Percentiles rank a stretch among this genome's conserved stretches.
phyloP scores from a whole-genome alignment of 108 stramenopile species.

The Cyclotella sp. region DNA sequence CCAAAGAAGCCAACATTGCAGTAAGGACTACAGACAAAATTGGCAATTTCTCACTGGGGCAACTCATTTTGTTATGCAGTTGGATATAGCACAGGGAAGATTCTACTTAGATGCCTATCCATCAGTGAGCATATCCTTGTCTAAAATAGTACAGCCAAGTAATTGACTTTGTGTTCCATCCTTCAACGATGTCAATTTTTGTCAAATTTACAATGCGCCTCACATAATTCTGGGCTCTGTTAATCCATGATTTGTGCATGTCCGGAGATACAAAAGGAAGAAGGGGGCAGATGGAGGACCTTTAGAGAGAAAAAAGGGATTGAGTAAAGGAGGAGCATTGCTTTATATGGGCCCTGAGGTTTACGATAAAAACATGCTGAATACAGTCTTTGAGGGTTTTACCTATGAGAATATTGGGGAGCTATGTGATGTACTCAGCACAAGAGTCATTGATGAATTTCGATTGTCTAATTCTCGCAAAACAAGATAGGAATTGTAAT shows the following conservation, averaged over 20 bases:
- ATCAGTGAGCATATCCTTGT: conserved; percentile 11
- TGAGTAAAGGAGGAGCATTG: conserved; percentile 23
- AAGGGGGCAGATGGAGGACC: conserved; percentile 1
- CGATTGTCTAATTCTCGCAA: conserved; percentile 25
- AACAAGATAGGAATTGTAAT: not conserved
- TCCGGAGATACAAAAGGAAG: conserved; percentile 20
- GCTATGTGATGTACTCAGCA: conserved; percentile 10
- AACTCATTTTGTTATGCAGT: conserved; percentile 31
- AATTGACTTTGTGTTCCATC: conserved; percentile 27
- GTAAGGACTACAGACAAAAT: conserved; percentile 4
- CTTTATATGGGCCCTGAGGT: conserved; percentile 31
- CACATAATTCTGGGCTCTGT: conserved; percentile 23
- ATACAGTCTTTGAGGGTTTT: conserved; percentile 20
- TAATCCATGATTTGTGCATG: conserved; percentile 15
- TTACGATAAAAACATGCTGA: conserved; percentile 24
- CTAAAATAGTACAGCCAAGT: not conserved
- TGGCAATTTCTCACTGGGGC: too few relatives aligned
- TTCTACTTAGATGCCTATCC: conserved; percentile 38
- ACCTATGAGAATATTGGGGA: conserved; percentile 11
- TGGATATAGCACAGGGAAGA: conserved; percentile 31
- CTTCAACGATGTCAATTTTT: conserved; percentile 35
- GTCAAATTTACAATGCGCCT: conserved; percentile 33
- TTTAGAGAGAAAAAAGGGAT: conserved; percentile 27
- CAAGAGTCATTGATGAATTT: conserved; percentile 12
- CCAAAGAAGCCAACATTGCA: conserved; percentile 25